phyloP scores from a whole-genome alignment of 2,329 filamentous ascomycete species.

The Talaromyces sp. region DNA sequence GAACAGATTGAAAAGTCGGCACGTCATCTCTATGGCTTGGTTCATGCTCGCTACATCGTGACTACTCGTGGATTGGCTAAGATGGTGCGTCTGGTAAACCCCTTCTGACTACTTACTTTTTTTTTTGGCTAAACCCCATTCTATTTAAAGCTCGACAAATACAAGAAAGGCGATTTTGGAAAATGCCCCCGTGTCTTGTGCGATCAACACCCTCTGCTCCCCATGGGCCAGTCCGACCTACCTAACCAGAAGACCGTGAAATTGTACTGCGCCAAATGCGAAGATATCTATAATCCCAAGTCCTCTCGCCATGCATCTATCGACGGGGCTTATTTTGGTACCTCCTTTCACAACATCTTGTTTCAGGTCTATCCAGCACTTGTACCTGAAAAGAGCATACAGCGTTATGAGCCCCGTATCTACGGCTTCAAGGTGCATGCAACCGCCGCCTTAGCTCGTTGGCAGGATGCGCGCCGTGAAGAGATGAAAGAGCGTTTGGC shows the following conservation, averaged over 20 bases:
- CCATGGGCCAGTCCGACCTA: constrained; percentile 89
- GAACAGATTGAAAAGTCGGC: constrained; percentile 98
- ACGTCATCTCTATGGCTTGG: constrained; percentile 88
- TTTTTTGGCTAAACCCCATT: constrained; percentile 16
- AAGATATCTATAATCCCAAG: constrained; percentile 98
- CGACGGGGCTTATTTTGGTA: constrained; percentile 96
- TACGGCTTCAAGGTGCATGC: constrained; percentile 97
- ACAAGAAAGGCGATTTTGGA: constrained; percentile 96
- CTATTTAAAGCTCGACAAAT: constrained; percentile 79
- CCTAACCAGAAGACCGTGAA: constrained; percentile 88
- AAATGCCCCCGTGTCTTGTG: constrained; percentile 97
- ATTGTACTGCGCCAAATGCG: constrained; percentile 94
- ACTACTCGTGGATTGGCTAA: constrained; percentile 91
- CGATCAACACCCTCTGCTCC: constrained; percentile 85
- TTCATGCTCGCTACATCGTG: constrained; percentile 95
- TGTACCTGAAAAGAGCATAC: constrained; percentile 77
- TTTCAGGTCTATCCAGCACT: constrained; percentile 96
- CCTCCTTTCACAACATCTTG: constrained; percentile 97
- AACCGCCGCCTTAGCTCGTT: constrained; percentile 78
- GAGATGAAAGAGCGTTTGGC: constrained; percentile 77
- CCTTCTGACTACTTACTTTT: not conserved
- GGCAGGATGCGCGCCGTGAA: constrained; percentile 79
- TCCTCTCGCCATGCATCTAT: constrained; percentile 92
- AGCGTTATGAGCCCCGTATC: constrained; percentile 83
- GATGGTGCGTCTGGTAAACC: constrained; percentile 65